Percentiles rank a stretch among this genome's conserved stretches.
phyloP scores from a whole-genome alignment of 352 stramenopile species.

The Globisporangium nagaii region DNA sequence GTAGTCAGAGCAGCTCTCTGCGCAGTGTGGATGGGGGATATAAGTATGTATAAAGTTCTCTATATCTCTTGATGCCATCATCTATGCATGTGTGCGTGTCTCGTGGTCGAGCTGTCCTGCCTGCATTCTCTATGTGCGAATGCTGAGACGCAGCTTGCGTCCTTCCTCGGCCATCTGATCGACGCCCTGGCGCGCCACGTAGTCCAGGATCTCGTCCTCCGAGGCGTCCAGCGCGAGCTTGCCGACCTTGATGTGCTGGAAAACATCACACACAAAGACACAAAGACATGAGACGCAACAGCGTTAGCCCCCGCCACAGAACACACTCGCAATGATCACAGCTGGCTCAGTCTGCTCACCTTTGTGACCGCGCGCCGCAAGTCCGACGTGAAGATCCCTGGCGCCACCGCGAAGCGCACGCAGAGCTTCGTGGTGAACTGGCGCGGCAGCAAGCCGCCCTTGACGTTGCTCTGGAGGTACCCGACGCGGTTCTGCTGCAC shows the following conservation, averaged over 20 bases:
- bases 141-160: constrained; percentile 52
- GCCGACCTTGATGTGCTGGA: constrained; percentile 57
- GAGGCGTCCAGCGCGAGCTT: constrained; percentile 45
- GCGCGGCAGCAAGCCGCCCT: constrained; percentile 49
- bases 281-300: too few species aligned
- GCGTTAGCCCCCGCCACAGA: too few species aligned
- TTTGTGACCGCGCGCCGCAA: constrained; percentile 49
- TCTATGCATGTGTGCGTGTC: too few species aligned
- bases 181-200: constrained; percentile 47
- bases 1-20: constrained; percentile 1
- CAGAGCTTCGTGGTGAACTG: constrained; percentile 81
- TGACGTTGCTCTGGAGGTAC: constrained; percentile 27
- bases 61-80: background rate
- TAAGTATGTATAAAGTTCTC: too few species aligned
- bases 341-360: too few species aligned
- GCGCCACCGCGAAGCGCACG: constrained; percentile 58
- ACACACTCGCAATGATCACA: too few species aligned
- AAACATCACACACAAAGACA: constrained; percentile 4
- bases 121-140: constrained; percentile 26
- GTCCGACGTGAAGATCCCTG: constrained; percentile 73
- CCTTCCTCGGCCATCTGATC: constrained; percentile 54
- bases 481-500: constrained; percentile 47
- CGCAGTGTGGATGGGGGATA: background rate
- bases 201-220: constrained; percentile 56
- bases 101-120: too few species aligned